Evolutionary conservation across 148 eudicot species (phyloP), one percentile per base, ranked within the genome.

Genomic region (Gaultheria prostrata): DNA sequence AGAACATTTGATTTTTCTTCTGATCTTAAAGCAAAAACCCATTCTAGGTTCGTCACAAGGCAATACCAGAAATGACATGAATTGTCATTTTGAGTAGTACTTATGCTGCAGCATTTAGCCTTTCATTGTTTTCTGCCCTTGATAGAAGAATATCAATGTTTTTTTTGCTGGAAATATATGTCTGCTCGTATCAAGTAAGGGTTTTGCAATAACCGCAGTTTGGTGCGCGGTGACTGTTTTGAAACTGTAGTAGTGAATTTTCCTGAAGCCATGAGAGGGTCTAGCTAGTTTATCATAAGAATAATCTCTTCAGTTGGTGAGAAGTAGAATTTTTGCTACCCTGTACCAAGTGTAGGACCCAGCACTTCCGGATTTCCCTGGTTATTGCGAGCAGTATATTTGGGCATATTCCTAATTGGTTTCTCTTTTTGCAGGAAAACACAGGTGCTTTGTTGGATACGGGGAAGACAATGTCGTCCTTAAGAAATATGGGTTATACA

Each of bases 401-500:
- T 63, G 24, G 18, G 8, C 11, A 17, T 50, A 17, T 50, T 78
- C 15, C 51, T 43, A 70, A 80, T 82, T 85, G 21, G 45, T 82
- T 70, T 79, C 11, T 11, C 18, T 77, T 88, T 77, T 88, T 80
- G 83, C 90, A 88, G 91, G 90, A 86, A 80, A 77, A 49, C 21
- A 67, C 84, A 43, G 65, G 21, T 75, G 46, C 85, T 81, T 70
- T 69, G 65, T 82, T 89, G 33, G 88, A 85, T 72, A 86, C 84
- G 70, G 90, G 90, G 49, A 71, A 86, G 59, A 92, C 82, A 59
- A n/a, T 93, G 45, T 84, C 74, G 33, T 85, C 84, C 78, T 88
- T 95, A 80, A 84, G 82, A 71, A 92, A 88, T 1, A 93, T 95
- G 98, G 94, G 95, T n/a, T 95, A 89, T 77, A 83, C 91, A 1